These are phyloP conservation scores for Lithohypha guttulata DNA, from an alignment of 2,329 filamentous ascomycete species.

Conservation along the genomic window DNA sequence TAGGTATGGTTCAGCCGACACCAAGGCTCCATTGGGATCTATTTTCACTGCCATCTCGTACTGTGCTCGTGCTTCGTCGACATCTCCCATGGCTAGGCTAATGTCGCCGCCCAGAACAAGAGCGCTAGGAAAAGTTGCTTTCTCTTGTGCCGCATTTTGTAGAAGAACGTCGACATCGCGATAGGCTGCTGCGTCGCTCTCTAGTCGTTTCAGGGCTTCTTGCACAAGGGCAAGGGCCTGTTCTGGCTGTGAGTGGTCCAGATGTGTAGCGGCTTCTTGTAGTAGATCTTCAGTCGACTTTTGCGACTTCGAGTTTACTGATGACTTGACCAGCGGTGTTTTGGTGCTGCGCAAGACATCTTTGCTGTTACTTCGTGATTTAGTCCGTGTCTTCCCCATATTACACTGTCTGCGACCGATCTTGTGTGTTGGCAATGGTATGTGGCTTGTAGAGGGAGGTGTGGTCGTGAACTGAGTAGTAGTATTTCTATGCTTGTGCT, in stretches of 20 bases:
- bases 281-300: conserved; percentile 46
- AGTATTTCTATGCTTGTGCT: too few species aligned
- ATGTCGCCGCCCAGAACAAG: conserved; percentile 73
- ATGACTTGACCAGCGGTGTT: conserved; percentile 6
- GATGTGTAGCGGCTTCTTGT: conserved; percentile 43
- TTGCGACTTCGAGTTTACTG: conserved; percentile 28
- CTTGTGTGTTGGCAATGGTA: not conserved
- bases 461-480: too few species aligned
- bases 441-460: not conserved
- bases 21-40: conserved; percentile 62
- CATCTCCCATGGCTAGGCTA: conserved; percentile 69
- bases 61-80: conserved; percentile 59
- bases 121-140: conserved; percentile 36
- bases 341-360: conserved; percentile 7
- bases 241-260: conserved; percentile 49
- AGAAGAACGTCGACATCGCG: conserved; percentile 16
- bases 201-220: conserved; percentile 35
- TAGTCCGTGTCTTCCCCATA: conserved; percentile 8
- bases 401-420: not conserved
- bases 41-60: conserved; percentile 64
- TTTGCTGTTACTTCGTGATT: conserved; percentile 8
- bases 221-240: conserved; percentile 46
- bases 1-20: conserved; percentile 80
- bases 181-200: conserved; percentile 24
- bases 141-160: conserved; percentile 17